Base-by-base conservation (phyloP, 805 yeast species). In the Sungouiella blattae region DNA sequence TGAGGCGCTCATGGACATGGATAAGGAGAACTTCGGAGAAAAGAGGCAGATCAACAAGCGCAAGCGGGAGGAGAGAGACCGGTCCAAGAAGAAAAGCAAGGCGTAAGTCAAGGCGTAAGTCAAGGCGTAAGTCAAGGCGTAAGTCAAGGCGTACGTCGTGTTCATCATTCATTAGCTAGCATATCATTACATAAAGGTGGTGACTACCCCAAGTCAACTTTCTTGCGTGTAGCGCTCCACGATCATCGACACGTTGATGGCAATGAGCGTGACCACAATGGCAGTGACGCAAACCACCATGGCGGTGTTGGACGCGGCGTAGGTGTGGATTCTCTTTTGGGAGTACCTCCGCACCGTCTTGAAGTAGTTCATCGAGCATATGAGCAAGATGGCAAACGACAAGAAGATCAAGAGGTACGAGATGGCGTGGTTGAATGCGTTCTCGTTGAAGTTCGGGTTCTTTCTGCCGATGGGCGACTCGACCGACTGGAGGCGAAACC, bases 1-100 rank as follows among this genome's bases (percentile, higher is more conserved):
- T 47, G 96, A 89, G 57, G 85, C 96, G 3, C 57, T 83, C 36
- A 78, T 91, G 85, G 96, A 86, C 25, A 88, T 93, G 96, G 97
- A 91, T 43, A 77, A 76, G 43, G 96, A 87, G 42, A 75, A 78
- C 14, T 91, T 89, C 57, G 96, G 97, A 9, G 95, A 86, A 50
- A 73, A 73, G 47, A 70, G 68, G 44, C 71, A 67, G 49, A 73
- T 64, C 27, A 77, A 78, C 45, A 74, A 69, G 51, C 60, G 57
- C 31, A 74, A 71, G 54, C 47, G 44, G 15, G 49, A 44, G 35
- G 32, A 23, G 11, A 13, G 33, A 9, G 36, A 33, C 23, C 31
- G 26, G 15, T 24, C 30, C 8, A 21, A 28, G 32, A 18, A 16
- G 17, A 33, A 26, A 27, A 30, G 38, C 23, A 23, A 32, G 28